A percentile compares a stretch with the other conserved stretches of the same genome.
Conservation (phyloP, 2,329 filamentous ascomycete genomes). For the Aquanectria penicillioides region DNA sequence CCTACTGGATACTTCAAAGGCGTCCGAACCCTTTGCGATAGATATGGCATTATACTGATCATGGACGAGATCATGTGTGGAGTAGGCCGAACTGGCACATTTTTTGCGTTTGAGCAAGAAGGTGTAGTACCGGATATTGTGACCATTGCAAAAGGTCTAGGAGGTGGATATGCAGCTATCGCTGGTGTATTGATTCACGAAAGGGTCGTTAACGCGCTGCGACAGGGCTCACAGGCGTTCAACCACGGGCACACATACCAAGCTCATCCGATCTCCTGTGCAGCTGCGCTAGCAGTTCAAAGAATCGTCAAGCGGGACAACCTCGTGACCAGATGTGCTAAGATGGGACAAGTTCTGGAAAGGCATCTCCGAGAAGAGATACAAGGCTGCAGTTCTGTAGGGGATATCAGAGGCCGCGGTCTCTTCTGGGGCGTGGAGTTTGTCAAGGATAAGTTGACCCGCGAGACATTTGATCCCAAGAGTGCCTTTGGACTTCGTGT, state of each 20-base stretch:
- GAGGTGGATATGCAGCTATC: conserved; percentile 65
- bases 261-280: conserved; percentile 50
- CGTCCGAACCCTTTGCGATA: conserved; percentile 60
- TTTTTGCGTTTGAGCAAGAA: conserved; percentile 66
- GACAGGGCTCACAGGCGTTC: conserved; percentile 48
- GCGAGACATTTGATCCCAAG: conserved; percentile 47
- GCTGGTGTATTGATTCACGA: conserved; percentile 63
- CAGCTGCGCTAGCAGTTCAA: conserved; percentile 53
- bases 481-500: conserved; percentile 42
- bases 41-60: conserved; percentile 61
- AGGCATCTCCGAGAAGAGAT: conserved; percentile 4
- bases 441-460: conserved; percentile 47
- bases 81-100: conserved; percentile 66
- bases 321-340: conserved; percentile 38
- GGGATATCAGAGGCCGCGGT: conserved; percentile 29
- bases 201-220: conserved; percentile 22
- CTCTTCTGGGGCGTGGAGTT: conserved; percentile 61
- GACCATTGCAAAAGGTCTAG: conserved; percentile 68
- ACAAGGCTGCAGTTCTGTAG: neutral
- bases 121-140: conserved; percentile 61
- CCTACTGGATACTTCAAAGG: conserved; percentile 61
- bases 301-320: conserved; percentile 48
- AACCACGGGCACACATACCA: conserved; percentile 67
- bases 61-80: conserved; percentile 73
- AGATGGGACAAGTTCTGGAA: conserved; percentile 17